Conservation (phyloP, 2,329 filamentous ascomycete species). For the Geosmithia flava region DNA sequence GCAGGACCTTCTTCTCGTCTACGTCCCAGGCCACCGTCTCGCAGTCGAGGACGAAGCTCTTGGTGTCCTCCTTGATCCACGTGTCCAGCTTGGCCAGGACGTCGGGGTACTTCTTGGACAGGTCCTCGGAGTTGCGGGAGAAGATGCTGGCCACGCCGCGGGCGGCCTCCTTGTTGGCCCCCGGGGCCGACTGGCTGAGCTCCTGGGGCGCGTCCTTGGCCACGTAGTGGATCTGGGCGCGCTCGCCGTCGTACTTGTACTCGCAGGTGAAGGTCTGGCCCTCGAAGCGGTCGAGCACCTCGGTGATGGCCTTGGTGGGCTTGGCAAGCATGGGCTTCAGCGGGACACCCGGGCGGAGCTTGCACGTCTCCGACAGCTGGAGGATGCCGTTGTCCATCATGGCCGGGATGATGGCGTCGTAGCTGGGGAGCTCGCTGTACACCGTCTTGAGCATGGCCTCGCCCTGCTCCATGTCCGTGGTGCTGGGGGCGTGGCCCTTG, state of each 20-base stretch:
- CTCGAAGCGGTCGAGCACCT: slow-evolving; percentile 94
- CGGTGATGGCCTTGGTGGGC: slow-evolving; percentile 94
- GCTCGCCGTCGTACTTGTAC: slow-evolving; percentile 97
- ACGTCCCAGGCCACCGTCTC: slow-evolving; percentile 96
- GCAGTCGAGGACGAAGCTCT: slow-evolving; percentile 96
- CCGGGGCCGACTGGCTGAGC: slow-evolving; percentile 47
- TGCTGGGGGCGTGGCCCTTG: slow-evolving; percentile 57
- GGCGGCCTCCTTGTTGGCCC: slow-evolving; percentile 51
- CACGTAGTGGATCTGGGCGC: slow-evolving; percentile 97
- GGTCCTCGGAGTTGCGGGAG: slow-evolving; percentile 90
- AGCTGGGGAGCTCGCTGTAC: slow-evolving; percentile 88
- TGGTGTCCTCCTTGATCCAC: slow-evolving; percentile 84
- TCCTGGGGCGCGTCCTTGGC: slow-evolving; percentile 64
- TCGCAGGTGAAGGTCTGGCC: slow-evolving; percentile 94
- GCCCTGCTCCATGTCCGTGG: slow-evolving; percentile 68
- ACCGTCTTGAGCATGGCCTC: slow-evolving; percentile 82
- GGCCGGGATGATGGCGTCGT: slow-evolving; percentile 86
- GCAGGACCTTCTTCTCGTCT: slow-evolving; percentile 87
- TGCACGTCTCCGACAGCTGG: slow-evolving; percentile 73
- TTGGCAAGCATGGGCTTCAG: slow-evolving; percentile 98
- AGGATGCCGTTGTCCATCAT: slow-evolving; percentile 80
- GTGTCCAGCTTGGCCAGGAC: slow-evolving; percentile 75
- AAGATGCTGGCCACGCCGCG: slow-evolving; percentile 85
- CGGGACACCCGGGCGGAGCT: slow-evolving; percentile 83
- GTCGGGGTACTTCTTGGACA: slow-evolving; percentile 96